Conservation (phyloP, 768 basidiomycete genomes). For the Leccinellum albellum region DNA sequence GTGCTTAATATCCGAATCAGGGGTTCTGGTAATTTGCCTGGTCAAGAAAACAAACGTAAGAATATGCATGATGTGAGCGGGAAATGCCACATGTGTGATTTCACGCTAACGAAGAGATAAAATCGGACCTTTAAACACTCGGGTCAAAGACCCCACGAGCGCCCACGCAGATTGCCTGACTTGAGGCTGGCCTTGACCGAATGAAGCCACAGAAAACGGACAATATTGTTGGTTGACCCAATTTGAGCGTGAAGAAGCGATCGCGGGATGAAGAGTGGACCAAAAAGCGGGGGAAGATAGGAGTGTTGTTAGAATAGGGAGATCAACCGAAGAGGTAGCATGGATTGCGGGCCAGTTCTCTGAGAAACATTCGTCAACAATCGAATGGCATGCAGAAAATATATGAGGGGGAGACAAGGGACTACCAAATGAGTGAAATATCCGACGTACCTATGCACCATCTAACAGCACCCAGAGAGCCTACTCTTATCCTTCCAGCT, state of each 20-base stretch:
- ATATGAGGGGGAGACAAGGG: neutral
- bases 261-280: constrained; percentile 52
- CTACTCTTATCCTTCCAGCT: constrained; percentile 63
- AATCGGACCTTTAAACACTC: constrained; percentile 42
- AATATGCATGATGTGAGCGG: neutral
- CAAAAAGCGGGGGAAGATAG: constrained; percentile 47
- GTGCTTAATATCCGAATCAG: constrained; percentile 48
- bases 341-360: constrained; percentile 14
- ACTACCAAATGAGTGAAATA: constrained; percentile 3
- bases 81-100: neutral
- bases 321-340: neutral
- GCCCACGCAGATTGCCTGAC: constrained; percentile 73
- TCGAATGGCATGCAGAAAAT: neutral
- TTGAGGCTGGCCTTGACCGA: constrained; percentile 65
- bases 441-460: constrained; percentile 57
- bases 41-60: constrained; percentile 3
- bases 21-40: constrained; percentile 23
- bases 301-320: constrained; percentile 1
- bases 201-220: constrained; percentile 14
- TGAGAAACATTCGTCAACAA: constrained; percentile 6
- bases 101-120: neutral
- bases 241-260: constrained; percentile 37
- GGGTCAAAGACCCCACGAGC: constrained; percentile 45
- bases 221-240: constrained; percentile 30
- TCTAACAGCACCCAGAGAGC: constrained; percentile 60